A percentile compares a stretch with the other conserved stretches of the same genome.
Evolutionary conservation across 2,329 filamentous ascomycete species (phyloP).

Genomic region (Xylaria multiplex): DNA sequence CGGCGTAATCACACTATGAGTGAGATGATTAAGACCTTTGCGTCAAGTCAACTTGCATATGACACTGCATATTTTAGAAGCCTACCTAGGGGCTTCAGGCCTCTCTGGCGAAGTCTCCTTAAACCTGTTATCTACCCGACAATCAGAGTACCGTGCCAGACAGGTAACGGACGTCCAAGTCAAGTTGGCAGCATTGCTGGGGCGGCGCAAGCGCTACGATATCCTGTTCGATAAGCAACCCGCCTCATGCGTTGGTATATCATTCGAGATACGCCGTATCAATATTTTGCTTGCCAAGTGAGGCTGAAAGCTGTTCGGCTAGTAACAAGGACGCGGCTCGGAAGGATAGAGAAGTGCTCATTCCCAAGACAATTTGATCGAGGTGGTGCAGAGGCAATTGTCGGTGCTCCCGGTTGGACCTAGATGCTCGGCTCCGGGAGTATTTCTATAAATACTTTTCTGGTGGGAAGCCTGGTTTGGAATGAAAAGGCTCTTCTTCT

Average conservation of each 20-base stretch:
- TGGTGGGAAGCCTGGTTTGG: neutral
- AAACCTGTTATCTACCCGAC: slow-evolving; percentile 72
- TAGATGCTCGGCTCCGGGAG: neutral
- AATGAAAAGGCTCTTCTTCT: too few species aligned
- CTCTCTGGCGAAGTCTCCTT: slow-evolving; percentile 73
- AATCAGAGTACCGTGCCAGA: too few species aligned
- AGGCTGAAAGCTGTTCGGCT: slow-evolving; percentile 73
- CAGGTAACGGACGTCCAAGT: slow-evolving; percentile 42
- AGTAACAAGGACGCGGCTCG: slow-evolving; percentile 73
- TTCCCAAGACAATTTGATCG: slow-evolving; percentile 50
- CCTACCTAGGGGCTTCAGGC: slow-evolving; percentile 73
- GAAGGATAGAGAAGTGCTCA: slow-evolving; percentile 83
- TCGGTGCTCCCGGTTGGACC: neutral
- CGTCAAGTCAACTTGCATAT: slow-evolving; percentile 70
- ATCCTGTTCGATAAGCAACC: slow-evolving; percentile 76
- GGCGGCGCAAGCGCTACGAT: slow-evolving; percentile 74
- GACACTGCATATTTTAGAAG: slow-evolving; percentile 69
- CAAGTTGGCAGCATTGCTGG: slow-evolving; percentile 76
- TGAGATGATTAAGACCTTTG: slow-evolving; percentile 70
- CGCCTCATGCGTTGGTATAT: slow-evolving; percentile 80
- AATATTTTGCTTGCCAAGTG: slow-evolving; percentile 82
- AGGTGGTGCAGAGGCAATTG: slow-evolving; percentile 16
- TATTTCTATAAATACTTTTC: neutral
- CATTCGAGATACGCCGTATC: slow-evolving; percentile 81
- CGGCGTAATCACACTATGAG: slow-evolving; percentile 68